Evolutionary conservation across 2,329 filamentous ascomycete genomes (phyloP), one percentile per base, ranked within the genome.

Genomic region (Blastomyces percursus): DNA sequence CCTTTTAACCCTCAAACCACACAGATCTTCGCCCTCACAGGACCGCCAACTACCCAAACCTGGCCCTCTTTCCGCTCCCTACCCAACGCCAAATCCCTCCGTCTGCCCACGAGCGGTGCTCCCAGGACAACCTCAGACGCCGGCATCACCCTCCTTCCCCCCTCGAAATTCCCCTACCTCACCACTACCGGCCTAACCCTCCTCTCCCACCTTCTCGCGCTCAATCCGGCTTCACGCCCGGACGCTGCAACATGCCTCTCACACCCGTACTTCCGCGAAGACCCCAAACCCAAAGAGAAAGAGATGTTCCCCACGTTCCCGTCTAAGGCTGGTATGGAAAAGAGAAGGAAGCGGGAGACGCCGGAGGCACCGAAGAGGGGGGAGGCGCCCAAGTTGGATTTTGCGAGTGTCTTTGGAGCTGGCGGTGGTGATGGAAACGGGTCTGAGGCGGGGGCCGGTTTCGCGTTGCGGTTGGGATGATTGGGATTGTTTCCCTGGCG

Each of bases 291-390:
- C 1, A 97, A 97, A 77, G 86, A 88, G 8, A 88, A 90, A 72
- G 88, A 88, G 69, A 88, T 99, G 86, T 97, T 99, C 72, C 94
- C 94, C 2, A 97, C 94, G 0, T 99, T 97, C 73, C 94, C 94
- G 0, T 94, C 89, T 69, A 96, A 96, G 75, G 94, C 94, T 0
- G 91, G 91, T 1, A 89, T 94, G 79, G 94, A 99, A 79, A 88
- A 86, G 71, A 80, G 91, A 68, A 80, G 90, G 66, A 80, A 84
- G 46, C 80, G 84, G 64, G 85, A 86, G 64, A 92, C 87, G 66
- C 94, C 94, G 0, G 87, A 91, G 73, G 94, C 94, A 7, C 94
- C 94, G 0, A 84, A 83, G 48, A 81, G 93, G 40, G 92, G 91
- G 0, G 85, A 88, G 62, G 84, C 83, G 63, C 84, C 84, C 1